Evolutionary conservation across 169 alveolate genomes (phyloP), one percentile per base, ranked within the genome.

Genomic region (Amoebophrya sp.): DNA sequence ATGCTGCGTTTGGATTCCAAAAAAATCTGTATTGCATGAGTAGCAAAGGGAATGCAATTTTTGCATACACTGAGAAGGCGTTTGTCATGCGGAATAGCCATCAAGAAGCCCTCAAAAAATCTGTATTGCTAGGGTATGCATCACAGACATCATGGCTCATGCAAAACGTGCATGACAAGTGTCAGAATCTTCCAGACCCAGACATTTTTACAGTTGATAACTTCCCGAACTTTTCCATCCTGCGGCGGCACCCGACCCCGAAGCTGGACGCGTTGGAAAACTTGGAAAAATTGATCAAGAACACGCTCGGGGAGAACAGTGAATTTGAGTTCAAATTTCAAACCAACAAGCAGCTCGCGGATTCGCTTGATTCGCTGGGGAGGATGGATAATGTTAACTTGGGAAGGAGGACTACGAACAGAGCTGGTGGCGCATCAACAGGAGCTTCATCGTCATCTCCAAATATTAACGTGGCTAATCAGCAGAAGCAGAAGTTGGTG

Each of bases 401-500:
- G 29, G 25, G n/a, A 66, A 66, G 29, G 83, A 66, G 29, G 29
- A 66, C n/a, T 66, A 29, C 83, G 29, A 66, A 29, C 29, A 66
- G 29, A 29, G 29, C 29, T 66, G 25, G 25, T 29, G 29, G 83
- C 29, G 25, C 29, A 25, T 29, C 25, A 29, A 66, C 83, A 29
- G 25, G n/a, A 29, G 83, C 83, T 66, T 66, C 83, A 66, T 66
- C 29, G 29, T 66, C 83, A 25, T 29, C n/a, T 29, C 29, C 83
- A 66, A 25, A 29, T 66, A 66, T 29, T 66, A 29, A 25, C 83
- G 29, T 66, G 29, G 66, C 66, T 12, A 7, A 12, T 7, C 66
- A 47, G 66, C 7, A 47, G 66, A 18, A 18, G 7, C 66, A 47
- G 18, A 47, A 47, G 18, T 95, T 94, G 54, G 95, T 97, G 92